These are phyloP conservation scores for Acacia confusa DNA, from an alignment of 306 rosid species.

Conservation along the genomic window DNA sequence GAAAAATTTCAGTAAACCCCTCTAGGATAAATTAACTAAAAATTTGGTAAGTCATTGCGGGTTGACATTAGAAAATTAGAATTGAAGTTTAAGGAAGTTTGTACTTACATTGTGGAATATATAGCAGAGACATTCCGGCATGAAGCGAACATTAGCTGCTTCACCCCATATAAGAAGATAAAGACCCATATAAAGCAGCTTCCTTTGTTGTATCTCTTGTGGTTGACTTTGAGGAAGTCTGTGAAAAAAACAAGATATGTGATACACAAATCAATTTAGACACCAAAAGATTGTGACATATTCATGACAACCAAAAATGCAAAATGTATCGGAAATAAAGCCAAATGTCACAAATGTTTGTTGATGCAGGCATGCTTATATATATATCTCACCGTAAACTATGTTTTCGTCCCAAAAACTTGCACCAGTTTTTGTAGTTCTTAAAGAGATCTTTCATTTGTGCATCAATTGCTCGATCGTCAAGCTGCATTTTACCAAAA, in stretches of 20 bases:
- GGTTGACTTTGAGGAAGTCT: constrained; percentile 73
- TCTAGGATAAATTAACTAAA: neutral
- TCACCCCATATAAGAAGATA: constrained; percentile 96
- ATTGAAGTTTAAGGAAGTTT: neutral
- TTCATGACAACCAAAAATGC: neutral
- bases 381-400: constrained; percentile 62
- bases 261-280: constrained; percentile 14
- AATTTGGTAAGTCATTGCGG: constrained; percentile 8
- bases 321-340: neutral
- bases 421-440: constrained; percentile 92
- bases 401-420: constrained; percentile 79
- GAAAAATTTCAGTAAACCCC: neutral
- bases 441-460: constrained; percentile 76
- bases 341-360: constrained; percentile 8
- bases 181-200: constrained; percentile 84
- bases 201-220: constrained; percentile 81
- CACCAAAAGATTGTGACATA: constrained; percentile 19
- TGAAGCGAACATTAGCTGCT: constrained; percentile 79
- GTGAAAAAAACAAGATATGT: constrained; percentile 19
- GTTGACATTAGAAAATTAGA: neutral
- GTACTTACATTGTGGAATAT: constrained; percentile 75
- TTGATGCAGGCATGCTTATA: neutral
- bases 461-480: constrained; percentile 81
- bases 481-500: constrained; percentile 64
- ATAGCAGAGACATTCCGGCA: constrained; percentile 88